phyloP scores from a whole-genome alignment of 2,329 filamentous ascomycete species.

The Apiospora hydei region DNA sequence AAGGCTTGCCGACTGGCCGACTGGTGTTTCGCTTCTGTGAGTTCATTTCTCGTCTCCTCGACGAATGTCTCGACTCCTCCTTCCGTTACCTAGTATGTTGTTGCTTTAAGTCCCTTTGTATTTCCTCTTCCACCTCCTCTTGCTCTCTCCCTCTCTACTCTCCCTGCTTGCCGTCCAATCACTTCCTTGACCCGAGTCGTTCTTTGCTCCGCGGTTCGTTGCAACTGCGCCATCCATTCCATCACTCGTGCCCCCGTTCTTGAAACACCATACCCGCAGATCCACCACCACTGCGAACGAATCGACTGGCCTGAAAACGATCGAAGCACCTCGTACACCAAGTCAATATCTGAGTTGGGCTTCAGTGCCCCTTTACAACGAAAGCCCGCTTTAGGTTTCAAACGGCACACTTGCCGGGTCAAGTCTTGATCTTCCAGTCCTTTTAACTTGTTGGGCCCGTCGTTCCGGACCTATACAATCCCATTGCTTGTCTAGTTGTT shows the following conservation, averaged over 20 bases:
- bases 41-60: not conserved
- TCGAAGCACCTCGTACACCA: conserved; percentile 3
- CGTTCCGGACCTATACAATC: not conserved
- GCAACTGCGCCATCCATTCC: not conserved
- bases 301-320: not conserved
- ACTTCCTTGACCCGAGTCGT: not conserved
- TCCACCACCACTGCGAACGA: not conserved
- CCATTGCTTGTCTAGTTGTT: not conserved
- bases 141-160: not conserved
- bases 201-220: conserved; percentile 6
- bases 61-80: not conserved
- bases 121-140: not conserved
- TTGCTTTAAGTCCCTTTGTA: not conserved
- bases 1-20: not conserved
- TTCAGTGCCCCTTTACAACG: not conserved
- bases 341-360: not conserved
- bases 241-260: not conserved
- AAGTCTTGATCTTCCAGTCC: not conserved
- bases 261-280: conserved; percentile 15
- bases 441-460: not conserved
- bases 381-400: not conserved
- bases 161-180: not conserved
- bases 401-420: not conserved
- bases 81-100: not conserved
- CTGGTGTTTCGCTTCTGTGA: not conserved